phyloP scores from a whole-genome alignment of 495 filamentous ascomycete species.

The Neurospora pannonica region DNA sequence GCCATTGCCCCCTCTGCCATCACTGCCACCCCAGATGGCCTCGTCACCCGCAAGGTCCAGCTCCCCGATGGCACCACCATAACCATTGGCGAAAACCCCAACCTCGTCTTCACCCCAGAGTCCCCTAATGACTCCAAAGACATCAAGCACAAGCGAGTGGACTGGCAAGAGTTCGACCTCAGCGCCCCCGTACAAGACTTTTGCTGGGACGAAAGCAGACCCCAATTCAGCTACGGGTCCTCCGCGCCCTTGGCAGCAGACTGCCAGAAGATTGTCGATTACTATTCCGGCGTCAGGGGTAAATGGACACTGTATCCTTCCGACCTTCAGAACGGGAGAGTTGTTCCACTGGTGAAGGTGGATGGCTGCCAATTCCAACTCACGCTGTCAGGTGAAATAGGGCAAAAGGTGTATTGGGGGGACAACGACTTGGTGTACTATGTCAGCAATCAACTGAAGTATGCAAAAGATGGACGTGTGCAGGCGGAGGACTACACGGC shows the following conservation, averaged over 20 bases:
- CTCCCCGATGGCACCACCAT: constrained; percentile 16
- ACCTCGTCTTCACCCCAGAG: background rate
- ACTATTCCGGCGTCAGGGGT: constrained; percentile 12
- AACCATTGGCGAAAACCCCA: constrained; percentile 1
- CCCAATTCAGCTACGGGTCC: background rate
- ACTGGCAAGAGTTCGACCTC: background rate
- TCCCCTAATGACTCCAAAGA: background rate
- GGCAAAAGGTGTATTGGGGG: background rate
- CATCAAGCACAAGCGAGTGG: background rate
- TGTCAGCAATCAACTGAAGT: background rate
- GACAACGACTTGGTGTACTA: background rate
- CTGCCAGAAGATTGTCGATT: constrained; percentile 4
- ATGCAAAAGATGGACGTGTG: background rate
- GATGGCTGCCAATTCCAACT: background rate
- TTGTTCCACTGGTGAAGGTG: background rate
- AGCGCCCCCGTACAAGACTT: background rate
- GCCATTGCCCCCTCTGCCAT: background rate
- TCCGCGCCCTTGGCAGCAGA: background rate
- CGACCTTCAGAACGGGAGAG: background rate
- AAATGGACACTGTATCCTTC: background rate
- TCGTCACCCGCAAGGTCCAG: constrained; percentile 6
- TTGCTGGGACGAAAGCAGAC: background rate
- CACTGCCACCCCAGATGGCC: background rate
- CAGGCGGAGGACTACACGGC: background rate
- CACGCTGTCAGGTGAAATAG: background rate